Evolutionary conservation across 352 stramenopile species (phyloP).

Genomic region (Phytophthora pistaciae): DNA sequence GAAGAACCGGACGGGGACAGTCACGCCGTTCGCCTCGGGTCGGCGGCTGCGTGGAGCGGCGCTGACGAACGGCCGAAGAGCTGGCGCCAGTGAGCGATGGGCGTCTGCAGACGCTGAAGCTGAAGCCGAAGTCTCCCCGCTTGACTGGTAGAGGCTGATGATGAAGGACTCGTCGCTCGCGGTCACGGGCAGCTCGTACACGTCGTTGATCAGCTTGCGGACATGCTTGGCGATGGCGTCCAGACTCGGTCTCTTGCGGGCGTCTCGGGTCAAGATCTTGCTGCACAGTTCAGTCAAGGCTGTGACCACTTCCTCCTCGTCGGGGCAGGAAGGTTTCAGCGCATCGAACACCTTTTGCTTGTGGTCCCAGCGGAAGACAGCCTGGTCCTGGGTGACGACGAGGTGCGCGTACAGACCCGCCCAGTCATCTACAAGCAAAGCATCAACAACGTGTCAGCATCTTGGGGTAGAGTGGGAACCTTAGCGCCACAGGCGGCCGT

Average conservation of each 20-base stretch:
- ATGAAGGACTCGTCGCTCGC: slow-evolving; percentile 34
- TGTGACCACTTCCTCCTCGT: slow-evolving; percentile 42
- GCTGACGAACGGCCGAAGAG: slow-evolving; percentile 4
- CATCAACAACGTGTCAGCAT: neutral
- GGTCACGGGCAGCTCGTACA: slow-evolving; percentile 36
- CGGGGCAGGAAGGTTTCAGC: slow-evolving; percentile 38
- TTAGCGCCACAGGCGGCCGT: neutral
- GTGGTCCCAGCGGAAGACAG: slow-evolving; percentile 55
- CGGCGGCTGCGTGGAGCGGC: slow-evolving; percentile 8
- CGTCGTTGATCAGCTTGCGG: slow-evolving; percentile 34
- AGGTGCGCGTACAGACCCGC: slow-evolving; percentile 70
- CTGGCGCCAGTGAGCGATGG: neutral
- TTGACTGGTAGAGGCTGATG: slow-evolving; percentile 7
- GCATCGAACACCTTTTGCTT: slow-evolving; percentile 40
- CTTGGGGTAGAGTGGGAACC: neutral
- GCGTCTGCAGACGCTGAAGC: neutral
- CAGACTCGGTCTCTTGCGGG: slow-evolving; percentile 36
- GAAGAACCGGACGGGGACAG: slow-evolving; percentile 47
- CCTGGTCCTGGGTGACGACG: slow-evolving; percentile 37
- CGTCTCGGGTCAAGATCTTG: slow-evolving; percentile 43
- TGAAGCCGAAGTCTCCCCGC: neutral
- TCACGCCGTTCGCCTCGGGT: slow-evolving; percentile 9
- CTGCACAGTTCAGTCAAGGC: slow-evolving; percentile 37
- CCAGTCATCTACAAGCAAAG: slow-evolving; percentile 60
- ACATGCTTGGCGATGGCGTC: slow-evolving; percentile 26